phyloP scores from a whole-genome alignment of 2,329 filamentous ascomycete genomes.

The Venturia carpophila region DNA sequence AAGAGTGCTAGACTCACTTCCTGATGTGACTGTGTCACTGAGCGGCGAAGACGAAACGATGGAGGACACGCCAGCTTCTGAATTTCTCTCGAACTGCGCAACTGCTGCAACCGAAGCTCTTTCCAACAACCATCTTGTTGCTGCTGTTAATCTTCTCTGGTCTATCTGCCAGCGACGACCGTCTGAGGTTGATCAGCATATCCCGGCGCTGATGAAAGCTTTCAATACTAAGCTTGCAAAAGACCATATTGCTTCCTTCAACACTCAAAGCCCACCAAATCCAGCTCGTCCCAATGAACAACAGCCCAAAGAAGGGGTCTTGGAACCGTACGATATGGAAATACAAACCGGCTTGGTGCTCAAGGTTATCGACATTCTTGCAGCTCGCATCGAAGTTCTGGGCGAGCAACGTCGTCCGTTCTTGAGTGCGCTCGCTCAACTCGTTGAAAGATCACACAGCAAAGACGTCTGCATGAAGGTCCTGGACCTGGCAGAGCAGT shows the following conservation, averaged over 20 bases:
- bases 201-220: conserved; percentile 82
- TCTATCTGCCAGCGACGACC: conserved; percentile 79
- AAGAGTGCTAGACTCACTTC: conserved; percentile 80
- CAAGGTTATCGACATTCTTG: conserved; percentile 89
- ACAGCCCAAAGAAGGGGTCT: conserved; percentile 40
- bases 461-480: conserved; percentile 85
- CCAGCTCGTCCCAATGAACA: conserved; percentile 28
- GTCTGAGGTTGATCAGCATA: conserved; percentile 81
- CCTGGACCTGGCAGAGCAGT: conserved; percentile 83
- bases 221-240: conserved; percentile 83
- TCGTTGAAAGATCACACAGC: conserved; percentile 92
- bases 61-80: conserved; percentile 66
- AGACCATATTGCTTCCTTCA: conserved; percentile 76
- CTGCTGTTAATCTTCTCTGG: conserved; percentile 90
- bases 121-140: conserved; percentile 70
- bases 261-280: conserved; percentile 43
- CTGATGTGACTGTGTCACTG: conserved; percentile 56
- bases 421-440: conserved; percentile 84
- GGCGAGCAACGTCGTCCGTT: conserved; percentile 89
- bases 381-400: conserved; percentile 83
- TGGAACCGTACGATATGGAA: conserved; percentile 66
- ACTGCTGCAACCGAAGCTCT: conserved; percentile 83
- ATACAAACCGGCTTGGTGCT: conserved; percentile 87
- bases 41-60: conserved; percentile 82
- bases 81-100: conserved; percentile 78